Base-by-base conservation (phyloP, 352 stramenopile species). In the Pythium folliculosum region DNA sequence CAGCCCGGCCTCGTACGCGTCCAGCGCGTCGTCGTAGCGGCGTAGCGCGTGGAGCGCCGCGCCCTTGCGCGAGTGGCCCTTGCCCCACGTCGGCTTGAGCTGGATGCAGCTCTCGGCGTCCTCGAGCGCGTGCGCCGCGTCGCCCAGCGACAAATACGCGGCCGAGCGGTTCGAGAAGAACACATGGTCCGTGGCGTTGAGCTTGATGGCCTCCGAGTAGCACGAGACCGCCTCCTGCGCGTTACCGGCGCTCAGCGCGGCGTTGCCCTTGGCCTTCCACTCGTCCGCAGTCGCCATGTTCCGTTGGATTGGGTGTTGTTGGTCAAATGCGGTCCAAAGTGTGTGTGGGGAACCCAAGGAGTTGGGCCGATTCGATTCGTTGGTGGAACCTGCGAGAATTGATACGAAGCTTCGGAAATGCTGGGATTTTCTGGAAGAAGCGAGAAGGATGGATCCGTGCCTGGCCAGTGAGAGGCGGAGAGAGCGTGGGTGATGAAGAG, bases 121-220 rank as follows among this genome's bases (percentile, higher is more conserved):
- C 69, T 98, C 89, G 21, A 99, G 80, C 16, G 98, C 98, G 63
- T 97, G 94, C 32, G 90, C 62, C 8, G 88, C 88, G 73, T 99
- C 87, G 21, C 92, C 82, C 47, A 97, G 82, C 69, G 90, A 97
- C 54, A 99, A 76, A 71, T 99, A 99, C 35, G 98, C 98, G n/a
- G 97, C 98, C 61, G 94, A 99, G 40, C 98, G 91, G 84, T 99
- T 99, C 56, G 91, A 98, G 79, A 96, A 99, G 77, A 98, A 99
- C 14, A 99, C 93, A 77, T 99, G 94, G 77, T 99, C 98, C 67
- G 75, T 85, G 58, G 90, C 85, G 73, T 99, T 90, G 44, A 98
- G 66, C 43, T 92, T 91, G 68, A 99, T 99, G 58, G 97, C 97
- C 71, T 98, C 77, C 27, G 96, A 97, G 87, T 99, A 99, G 71